These are phyloP conservation scores for Persicaria maculosa DNA, from an alignment of 148 eudicot genomes.

Conservation along the genomic window DNA sequence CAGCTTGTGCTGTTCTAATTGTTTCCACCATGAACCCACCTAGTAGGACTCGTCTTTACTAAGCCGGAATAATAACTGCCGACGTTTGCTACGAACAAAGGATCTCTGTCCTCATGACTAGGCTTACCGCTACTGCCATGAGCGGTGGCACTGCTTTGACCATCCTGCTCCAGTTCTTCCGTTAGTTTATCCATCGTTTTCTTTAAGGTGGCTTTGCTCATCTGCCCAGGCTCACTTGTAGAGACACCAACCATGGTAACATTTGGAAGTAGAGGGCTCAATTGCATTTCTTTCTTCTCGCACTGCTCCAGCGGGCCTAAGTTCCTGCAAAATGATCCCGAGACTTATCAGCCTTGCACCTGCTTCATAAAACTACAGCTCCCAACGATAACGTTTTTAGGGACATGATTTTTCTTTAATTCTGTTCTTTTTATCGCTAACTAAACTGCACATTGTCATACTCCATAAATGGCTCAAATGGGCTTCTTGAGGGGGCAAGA, in stretches of 20 bases:
- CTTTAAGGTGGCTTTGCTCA: slow-evolving; percentile 62
- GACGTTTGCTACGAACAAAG: slow-evolving; percentile 82
- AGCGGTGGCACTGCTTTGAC: slow-evolving; percentile 26
- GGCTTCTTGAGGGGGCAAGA: background rate
- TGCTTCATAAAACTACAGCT: background rate
- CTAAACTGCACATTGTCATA: background rate
- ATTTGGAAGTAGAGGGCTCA: slow-evolving; percentile 67
- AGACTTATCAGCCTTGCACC: background rate
- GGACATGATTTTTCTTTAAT: background rate
- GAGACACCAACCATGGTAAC: slow-evolving; percentile 91
- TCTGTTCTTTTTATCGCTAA: background rate
- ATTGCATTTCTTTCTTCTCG: slow-evolving; percentile 29
- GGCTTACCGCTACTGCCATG: slow-evolving; percentile 20
- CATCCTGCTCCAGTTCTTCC: slow-evolving; percentile 62
- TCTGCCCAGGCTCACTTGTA: slow-evolving; percentile 59
- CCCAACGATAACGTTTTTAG: background rate
- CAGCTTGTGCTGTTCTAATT: slow-evolving; percentile 11
- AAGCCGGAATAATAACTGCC: slow-evolving; percentile 60
- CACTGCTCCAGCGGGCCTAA: slow-evolving; percentile 19
- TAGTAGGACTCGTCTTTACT: slow-evolving; percentile 44
- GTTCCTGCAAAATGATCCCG: slow-evolving; percentile 21
- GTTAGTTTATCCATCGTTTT: slow-evolving; percentile 84
- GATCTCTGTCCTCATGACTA: slow-evolving; percentile 59
- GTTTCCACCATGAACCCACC: slow-evolving; percentile 49
- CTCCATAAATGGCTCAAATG: background rate